Evolutionary conservation across 208 protist genomes (phyloP).

Genomic region (Lotmaria passim): DNA sequence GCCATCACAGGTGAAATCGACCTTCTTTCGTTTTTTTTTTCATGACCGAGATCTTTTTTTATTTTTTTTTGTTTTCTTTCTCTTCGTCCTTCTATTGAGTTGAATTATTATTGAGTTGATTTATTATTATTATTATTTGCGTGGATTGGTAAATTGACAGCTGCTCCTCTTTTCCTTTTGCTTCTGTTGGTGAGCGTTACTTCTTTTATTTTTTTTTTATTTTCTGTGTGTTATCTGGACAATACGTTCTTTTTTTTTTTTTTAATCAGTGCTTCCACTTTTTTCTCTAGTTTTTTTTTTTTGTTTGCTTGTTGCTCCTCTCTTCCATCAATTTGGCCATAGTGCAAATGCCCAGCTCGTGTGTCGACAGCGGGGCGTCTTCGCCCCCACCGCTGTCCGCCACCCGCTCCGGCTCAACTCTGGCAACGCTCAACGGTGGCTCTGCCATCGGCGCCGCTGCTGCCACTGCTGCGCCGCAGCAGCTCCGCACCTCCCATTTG

Average conservation of each 20-base stretch:
- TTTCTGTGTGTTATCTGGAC: no score
- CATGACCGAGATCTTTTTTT: background rate
- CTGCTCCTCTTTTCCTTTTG: no score
- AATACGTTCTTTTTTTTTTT: no score
- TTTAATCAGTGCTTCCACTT: background rate
- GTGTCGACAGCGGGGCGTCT: slow-evolving; percentile 8
- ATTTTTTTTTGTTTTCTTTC: slow-evolving; percentile 4
- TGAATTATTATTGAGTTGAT: no score
- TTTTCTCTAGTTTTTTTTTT: slow-evolving; percentile 20
- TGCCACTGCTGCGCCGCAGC: background rate
- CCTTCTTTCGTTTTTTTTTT: background rate
- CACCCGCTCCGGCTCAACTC: slow-evolving; percentile 1
- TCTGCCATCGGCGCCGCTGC: background rate
- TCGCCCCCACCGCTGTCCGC: slow-evolving; percentile 17
- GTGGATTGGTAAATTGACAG: no score
- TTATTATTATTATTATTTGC: no score
- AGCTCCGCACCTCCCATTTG: background rate
- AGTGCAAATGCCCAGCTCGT: slow-evolving; percentile 10
- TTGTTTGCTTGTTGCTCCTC: slow-evolving; percentile 15
- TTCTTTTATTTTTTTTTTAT: slow-evolving; percentile 3
- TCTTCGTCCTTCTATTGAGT: background rate
- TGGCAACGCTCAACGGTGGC: background rate
- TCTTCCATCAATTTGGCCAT: background rate
- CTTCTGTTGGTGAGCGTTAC: background rate
- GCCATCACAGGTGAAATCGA: background rate